These are phyloP conservation scores for Fusarium sarcochroum DNA, from an alignment of 2,329 filamentous ascomycete genomes.

Conservation along the genomic window DNA sequence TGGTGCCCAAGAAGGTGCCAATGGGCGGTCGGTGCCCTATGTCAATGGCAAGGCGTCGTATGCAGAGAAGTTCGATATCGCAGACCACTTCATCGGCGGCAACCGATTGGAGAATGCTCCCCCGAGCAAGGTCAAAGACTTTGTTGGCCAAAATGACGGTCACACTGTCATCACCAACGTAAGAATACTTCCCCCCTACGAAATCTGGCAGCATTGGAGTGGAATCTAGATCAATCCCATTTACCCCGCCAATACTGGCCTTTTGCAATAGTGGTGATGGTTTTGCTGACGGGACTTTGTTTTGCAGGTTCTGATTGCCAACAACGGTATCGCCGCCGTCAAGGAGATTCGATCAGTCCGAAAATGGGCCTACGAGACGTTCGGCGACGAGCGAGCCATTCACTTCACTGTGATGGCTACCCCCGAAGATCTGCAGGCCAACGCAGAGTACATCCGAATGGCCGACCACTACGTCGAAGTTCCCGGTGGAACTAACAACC, in stretches of 20 bases:
- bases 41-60: constrained; percentile 75
- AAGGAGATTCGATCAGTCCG: constrained; percentile 99
- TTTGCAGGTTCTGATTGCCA: constrained; percentile 92
- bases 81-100: constrained; percentile 96
- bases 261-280: background rate
- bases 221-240: constrained; percentile 4
- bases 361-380: constrained; percentile 99
- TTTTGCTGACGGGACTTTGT: constrained; percentile 31
- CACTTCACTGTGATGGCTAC: constrained; percentile 99
- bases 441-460: constrained; percentile 99
- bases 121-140: constrained; percentile 93
- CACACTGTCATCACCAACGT: constrained; percentile 99
- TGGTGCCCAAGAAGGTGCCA: constrained; percentile 57
- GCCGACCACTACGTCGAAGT: constrained; percentile 99
- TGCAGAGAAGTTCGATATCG: constrained; percentile 84
- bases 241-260: constrained; percentile 21
- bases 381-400: constrained; percentile 97
- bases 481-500: constrained; percentile 98
- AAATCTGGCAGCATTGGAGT: background rate
- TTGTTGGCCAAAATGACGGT: constrained; percentile 88
- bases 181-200: constrained; percentile 56
- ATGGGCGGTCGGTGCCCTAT: constrained; percentile 65
- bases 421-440: constrained; percentile 95
- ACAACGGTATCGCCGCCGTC: constrained; percentile 99
- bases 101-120: constrained; percentile 87